Evolutionary conservation across 257 asterid genomes (phyloP), one percentile per base, ranked within the genome.

Genomic region (Buddleja alternifolia): DNA sequence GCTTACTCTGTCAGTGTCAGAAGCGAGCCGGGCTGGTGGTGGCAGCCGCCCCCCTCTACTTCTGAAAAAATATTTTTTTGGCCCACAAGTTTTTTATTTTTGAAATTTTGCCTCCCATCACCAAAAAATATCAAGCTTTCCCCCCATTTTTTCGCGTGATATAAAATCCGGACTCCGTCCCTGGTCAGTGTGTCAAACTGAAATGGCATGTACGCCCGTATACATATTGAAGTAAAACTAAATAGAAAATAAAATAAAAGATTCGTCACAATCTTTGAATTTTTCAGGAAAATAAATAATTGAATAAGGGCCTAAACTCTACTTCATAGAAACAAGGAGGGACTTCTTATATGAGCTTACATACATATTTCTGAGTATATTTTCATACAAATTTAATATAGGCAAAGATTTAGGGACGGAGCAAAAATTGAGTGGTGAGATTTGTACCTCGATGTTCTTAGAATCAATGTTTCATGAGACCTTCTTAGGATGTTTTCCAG

Each of bases 221-320:
- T 21, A 9, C 61, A 7, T 36, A 16, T 37, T 50, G n/a, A 55
- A 36, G 16, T 54, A 51, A 52, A 29, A 64, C 17, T 29, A 29
- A 29, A 1, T 29, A 29, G 3, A 29, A 2, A 29, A 29, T 29
- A n/a, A 29, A 29, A 1, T 29, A 5, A 24, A 58, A 40, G 69
- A 63, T 23, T 36, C 53, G 63, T 64, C 70, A 70, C 70, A 70
- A 63, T 0, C 44, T 70, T 57, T 70, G 45, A 15, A 63, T 63
- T 67, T 70, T 70, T 20, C 58, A 44, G 39, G 17, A 47, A 57
- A 44, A 62, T 10, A 7, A 1, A 57, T 10, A 42, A 42, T 11
- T 9, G 14, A 57, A 57, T 14, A 32, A 29, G 34, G 34, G 34
- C 5, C 5, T 1, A 29, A 2, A 29, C 34, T 5, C 34, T 5